Percentiles rank a stretch among this genome's conserved stretches.
phyloP scores from a whole-genome alignment of 192 early-diverging fungal genomes.

The Neocallimastix lanati region DNA sequence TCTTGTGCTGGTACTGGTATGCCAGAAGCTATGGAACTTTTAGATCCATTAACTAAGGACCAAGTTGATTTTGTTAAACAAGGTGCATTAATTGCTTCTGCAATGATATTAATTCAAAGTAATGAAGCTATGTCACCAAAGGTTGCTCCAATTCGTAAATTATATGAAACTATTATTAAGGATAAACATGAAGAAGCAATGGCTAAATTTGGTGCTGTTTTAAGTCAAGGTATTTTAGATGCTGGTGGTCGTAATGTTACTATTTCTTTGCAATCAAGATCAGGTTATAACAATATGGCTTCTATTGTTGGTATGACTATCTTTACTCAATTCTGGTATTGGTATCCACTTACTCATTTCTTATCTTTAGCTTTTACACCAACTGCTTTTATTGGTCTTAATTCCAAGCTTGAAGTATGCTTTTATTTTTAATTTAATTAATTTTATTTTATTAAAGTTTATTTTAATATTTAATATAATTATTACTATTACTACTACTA shows the following conservation, averaged over 20 bases:
- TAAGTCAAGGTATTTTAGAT: conserved; percentile 95
- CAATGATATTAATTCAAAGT: conserved; percentile 91
- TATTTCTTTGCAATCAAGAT: conserved; percentile 71
- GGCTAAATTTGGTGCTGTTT: conserved; percentile 85
- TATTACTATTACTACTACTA: too few relatives aligned
- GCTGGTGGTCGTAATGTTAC: conserved; percentile 96
- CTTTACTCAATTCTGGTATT: conserved; percentile 99
- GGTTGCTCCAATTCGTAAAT: conserved; percentile 66
- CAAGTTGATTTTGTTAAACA: conserved; percentile 94
- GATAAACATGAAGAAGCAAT: conserved; percentile 86
- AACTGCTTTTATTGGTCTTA: conserved; percentile 87
- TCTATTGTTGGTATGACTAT: conserved; percentile 96
- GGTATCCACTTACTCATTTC: conserved; percentile 96
- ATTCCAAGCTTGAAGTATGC: conserved; percentile 57
- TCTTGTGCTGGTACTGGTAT: conserved; percentile 90
- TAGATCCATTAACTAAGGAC: conserved; percentile 97
- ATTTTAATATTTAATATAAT: too few relatives aligned
- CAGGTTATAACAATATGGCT: conserved; percentile 78
- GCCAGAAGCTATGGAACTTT: conserved; percentile 69
- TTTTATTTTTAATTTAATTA: too few relatives aligned
- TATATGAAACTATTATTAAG: conserved; percentile 70
- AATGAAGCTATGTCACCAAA: conserved; percentile 68
- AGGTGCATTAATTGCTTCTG: conserved; percentile 83
- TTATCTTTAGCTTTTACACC: conserved; percentile 84
- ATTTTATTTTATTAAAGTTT: too few relatives aligned